These are phyloP conservation scores for Pyricularia sp. DNA, from an alignment of 2,329 filamentous ascomycete genomes.

Conservation along the genomic window DNA sequence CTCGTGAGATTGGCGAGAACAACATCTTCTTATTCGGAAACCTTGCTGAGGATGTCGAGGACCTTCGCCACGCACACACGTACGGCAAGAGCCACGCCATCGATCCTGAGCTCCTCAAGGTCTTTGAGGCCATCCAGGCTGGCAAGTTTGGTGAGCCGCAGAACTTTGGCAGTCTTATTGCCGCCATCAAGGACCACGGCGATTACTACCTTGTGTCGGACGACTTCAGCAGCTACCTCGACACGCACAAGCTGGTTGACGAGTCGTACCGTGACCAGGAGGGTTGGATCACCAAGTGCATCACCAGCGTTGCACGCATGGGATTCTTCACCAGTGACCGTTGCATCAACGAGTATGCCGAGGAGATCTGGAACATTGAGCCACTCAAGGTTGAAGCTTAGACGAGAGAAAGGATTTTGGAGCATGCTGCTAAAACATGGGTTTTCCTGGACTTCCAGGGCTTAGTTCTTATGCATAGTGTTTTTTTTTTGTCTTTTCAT, in stretches of 20 bases:
- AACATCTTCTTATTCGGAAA: constrained; percentile 99
- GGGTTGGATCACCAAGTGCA: constrained; percentile 82
- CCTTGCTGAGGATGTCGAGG: constrained; percentile 89
- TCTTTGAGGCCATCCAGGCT: constrained; percentile 71
- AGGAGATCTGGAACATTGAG: constrained; percentile 94
- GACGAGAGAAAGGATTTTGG: background rate
- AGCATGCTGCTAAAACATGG: background rate
- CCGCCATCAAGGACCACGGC: constrained; percentile 79
- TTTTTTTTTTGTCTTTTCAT: background rate
- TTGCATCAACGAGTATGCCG: constrained; percentile 94
- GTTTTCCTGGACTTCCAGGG: background rate
- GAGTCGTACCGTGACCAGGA: constrained; percentile 86
- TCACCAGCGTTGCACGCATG: constrained; percentile 82
- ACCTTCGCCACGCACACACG: constrained; percentile 79
- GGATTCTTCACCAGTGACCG: constrained; percentile 94
- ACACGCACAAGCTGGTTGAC: constrained; percentile 84
- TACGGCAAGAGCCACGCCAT: constrained; percentile 63
- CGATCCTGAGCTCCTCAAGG: constrained; percentile 62
- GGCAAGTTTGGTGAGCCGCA: constrained; percentile 69
- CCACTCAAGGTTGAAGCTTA: constrained; percentile 41
- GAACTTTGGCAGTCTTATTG: constrained; percentile 71
- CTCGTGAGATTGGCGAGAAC: constrained; percentile 86
- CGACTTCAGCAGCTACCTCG: constrained; percentile 89
- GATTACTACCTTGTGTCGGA: constrained; percentile 98
- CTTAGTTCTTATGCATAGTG: background rate